A percentile compares a stretch with the other conserved stretches of the same genome.
These are phyloP conservation scores for Pseudonectria foliicola DNA, from an alignment of 2,329 filamentous ascomycete species.

Conservation along the genomic window DNA sequence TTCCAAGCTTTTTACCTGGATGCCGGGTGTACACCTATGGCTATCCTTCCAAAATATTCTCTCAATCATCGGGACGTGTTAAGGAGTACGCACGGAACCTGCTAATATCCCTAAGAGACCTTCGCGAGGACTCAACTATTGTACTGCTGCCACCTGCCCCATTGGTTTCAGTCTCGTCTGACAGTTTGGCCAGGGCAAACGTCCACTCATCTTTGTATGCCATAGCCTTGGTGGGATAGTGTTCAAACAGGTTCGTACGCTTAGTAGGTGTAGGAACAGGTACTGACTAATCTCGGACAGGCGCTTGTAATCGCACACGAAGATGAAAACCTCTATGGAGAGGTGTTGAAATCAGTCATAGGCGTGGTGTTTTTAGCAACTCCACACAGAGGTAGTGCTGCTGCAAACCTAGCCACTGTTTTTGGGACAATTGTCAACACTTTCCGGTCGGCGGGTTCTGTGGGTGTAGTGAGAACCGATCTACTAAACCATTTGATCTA, in stretches of 20 bases:
- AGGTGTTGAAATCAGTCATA: constrained; percentile 9
- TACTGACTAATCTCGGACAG: constrained; percentile 4
- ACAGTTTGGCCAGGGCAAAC: constrained; percentile 5
- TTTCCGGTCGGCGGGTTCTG: neutral
- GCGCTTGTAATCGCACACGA: constrained; percentile 16
- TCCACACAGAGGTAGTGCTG: constrained; percentile 23
- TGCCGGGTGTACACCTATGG: constrained; percentile 18
- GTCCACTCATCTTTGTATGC: constrained; percentile 20
- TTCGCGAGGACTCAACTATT: constrained; percentile 5
- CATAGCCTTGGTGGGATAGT: constrained; percentile 25
- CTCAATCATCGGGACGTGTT: constrained; percentile 6
- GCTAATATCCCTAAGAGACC: constrained; percentile 7
- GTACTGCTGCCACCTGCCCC: no score
- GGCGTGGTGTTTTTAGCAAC: constrained; percentile 25
- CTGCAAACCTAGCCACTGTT: constrained; percentile 15
- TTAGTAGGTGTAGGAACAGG: neutral
- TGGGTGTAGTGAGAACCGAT: constrained; percentile 13
- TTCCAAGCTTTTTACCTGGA: constrained; percentile 14
- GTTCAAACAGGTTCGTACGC: constrained; percentile 17
- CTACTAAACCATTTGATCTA: constrained; percentile 12
- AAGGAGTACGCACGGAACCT: constrained; percentile 12
- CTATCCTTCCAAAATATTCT: constrained; percentile 13
- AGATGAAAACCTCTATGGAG: constrained; percentile 6
- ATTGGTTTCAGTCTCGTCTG: no score
- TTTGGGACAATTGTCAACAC: constrained; percentile 6